These are phyloP conservation scores for Scorias spongiosa DNA, from an alignment of 2,329 filamentous ascomycete genomes.

Conservation along the genomic window DNA sequence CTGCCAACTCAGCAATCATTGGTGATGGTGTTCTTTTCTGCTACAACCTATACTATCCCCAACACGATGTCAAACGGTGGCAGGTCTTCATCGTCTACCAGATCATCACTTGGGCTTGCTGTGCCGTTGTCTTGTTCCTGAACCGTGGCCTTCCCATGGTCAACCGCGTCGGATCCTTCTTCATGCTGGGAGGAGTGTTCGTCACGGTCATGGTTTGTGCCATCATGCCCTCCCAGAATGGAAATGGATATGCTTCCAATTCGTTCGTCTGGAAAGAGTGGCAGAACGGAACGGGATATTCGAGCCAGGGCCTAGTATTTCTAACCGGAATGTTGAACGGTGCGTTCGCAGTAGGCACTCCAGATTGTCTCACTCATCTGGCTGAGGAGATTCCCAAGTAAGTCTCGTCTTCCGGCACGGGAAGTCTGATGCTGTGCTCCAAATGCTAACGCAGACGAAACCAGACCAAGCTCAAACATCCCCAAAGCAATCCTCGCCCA, in stretches of 20 bases:
- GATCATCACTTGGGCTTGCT: constrained; percentile 32
- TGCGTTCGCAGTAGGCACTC: constrained; percentile 48
- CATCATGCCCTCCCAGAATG: constrained; percentile 36
- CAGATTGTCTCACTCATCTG: constrained; percentile 47
- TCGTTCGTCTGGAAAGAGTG: constrained; percentile 29
- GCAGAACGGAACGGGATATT: constrained; percentile 27
- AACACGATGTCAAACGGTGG: constrained; percentile 32
- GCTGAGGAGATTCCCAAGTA: constrained; percentile 44
- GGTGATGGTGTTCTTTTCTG: constrained; percentile 33
- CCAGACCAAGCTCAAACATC: constrained; percentile 32
- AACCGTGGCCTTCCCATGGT: constrained; percentile 39
- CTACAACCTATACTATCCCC: constrained; percentile 34
- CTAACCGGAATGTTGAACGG: constrained; percentile 50
- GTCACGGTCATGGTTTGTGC: constrained; percentile 41
- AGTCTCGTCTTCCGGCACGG: not conserved
- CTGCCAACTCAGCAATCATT: constrained; percentile 28
- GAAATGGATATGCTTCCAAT: constrained; percentile 25
- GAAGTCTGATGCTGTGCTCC: not conserved
- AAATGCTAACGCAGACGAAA: constrained; percentile 3
- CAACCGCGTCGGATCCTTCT: constrained; percentile 35
- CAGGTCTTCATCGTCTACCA: constrained; percentile 37
- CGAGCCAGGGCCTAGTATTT: constrained; percentile 43
- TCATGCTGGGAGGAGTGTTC: constrained; percentile 38
- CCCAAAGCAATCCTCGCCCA: constrained; percentile 40
- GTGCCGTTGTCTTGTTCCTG: constrained; percentile 35